Evolutionary conservation across 106 monocot genomes (phyloP).

Genomic region (Phalaenopsis equestris): DNA sequence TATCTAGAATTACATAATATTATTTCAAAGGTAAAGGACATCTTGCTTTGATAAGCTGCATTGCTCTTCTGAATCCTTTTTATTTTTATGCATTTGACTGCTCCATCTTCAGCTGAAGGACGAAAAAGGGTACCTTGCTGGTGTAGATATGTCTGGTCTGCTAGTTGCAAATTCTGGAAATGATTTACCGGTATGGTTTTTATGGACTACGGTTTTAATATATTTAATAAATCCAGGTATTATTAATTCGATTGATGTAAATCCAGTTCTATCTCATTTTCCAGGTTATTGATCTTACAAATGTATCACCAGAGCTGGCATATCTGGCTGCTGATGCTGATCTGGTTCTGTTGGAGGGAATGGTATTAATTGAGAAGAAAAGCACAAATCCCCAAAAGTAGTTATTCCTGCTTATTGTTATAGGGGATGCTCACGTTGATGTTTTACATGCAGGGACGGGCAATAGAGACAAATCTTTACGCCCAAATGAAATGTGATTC

Average conservation of each 20-base stretch:
- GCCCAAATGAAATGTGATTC: slow-evolving; percentile 90
- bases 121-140: slow-evolving; percentile 73
- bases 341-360: slow-evolving; percentile 86
- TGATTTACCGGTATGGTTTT: slow-evolving; percentile 68
- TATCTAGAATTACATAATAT: slow-evolving; percentile 55
- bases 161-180: slow-evolving; percentile 89
- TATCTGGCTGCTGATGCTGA: slow-evolving; percentile 82
- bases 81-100: no score
- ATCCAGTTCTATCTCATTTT: not conserved
- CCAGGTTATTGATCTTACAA: slow-evolving; percentile 83
- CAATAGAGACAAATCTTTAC: slow-evolving; percentile 75
- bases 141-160: slow-evolving; percentile 77
- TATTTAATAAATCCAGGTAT: no score
- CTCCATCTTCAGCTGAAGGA: slow-evolving; percentile 68
- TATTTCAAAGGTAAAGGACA: slow-evolving; percentile 41
- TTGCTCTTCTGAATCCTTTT: not conserved
- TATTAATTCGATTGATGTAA: no score
- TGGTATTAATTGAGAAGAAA: slow-evolving; percentile 34
- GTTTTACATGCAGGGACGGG: slow-evolving; percentile 39
- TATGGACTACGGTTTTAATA: no score
- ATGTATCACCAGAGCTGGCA: slow-evolving; percentile 84
- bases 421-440: not conserved
- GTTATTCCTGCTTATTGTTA: no score
- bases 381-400: no score
- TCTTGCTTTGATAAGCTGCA: not conserved